Evolutionary conservation across 805 yeast species (phyloP).

Genomic region (Saturnispora ahearnii): DNA sequence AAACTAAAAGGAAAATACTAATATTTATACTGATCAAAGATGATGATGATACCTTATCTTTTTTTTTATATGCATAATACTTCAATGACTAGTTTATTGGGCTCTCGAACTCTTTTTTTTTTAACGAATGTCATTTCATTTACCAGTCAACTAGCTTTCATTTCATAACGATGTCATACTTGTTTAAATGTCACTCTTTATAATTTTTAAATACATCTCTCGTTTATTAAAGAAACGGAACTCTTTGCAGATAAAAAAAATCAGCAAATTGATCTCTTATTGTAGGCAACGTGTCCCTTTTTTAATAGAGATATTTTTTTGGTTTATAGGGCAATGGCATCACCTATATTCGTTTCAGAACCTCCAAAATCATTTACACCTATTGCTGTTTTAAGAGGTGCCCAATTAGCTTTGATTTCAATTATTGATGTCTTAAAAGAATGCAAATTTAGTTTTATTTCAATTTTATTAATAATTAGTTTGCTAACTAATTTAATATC

Average conservation of each 20-base stretch:
- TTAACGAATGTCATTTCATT: background rate
- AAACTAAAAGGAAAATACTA: too few species aligned
- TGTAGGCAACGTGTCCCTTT: background rate
- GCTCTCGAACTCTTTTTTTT: too few species aligned
- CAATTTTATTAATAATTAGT: slow-evolving; percentile 1
- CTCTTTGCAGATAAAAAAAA: too few species aligned
- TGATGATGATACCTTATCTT: too few species aligned
- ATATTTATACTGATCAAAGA: too few species aligned
- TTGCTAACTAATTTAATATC: background rate
- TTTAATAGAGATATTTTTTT: background rate
- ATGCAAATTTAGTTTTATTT: background rate
- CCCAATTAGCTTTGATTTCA: slow-evolving; percentile 38
- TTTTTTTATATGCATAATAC: too few species aligned
- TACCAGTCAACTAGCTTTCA: background rate
- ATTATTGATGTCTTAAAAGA: background rate
- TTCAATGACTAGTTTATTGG: too few species aligned
- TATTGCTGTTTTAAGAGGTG: slow-evolving; percentile 41
- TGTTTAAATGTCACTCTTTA: background rate
- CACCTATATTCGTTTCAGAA: slow-evolving; percentile 48
- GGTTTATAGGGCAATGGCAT: slow-evolving; percentile 34
- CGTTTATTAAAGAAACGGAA: background rate
- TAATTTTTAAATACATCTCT: background rate
- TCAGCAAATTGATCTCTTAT: background rate
- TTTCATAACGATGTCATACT: background rate
- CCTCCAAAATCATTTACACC: slow-evolving; percentile 49